These are phyloP conservation scores for Fusarium vanettenii DNA, from an alignment of 2,329 filamentous ascomycete genomes.

Conservation along the genomic window DNA sequence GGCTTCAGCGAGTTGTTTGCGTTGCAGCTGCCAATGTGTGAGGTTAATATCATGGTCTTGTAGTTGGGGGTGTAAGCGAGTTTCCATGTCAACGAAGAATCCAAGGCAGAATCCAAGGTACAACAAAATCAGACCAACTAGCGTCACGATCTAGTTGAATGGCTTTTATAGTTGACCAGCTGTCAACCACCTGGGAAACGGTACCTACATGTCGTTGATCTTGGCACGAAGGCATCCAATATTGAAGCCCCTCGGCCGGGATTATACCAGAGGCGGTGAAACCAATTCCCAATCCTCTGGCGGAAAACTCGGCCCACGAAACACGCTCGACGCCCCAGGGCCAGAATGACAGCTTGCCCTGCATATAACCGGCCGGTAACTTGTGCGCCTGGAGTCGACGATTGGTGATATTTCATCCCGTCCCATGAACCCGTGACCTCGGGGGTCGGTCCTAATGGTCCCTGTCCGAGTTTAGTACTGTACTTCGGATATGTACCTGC, in stretches of 20 bases:
- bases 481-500: not conserved
- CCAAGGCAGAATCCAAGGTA: not conserved
- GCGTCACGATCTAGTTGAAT: not conserved
- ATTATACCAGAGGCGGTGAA: conserved; percentile 17
- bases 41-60: not conserved
- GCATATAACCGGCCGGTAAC: conserved; percentile 22
- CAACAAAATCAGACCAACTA: not conserved
- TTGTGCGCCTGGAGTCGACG: conserved; percentile 24
- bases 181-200: not conserved
- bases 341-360: conserved; percentile 34
- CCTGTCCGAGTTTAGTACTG: conserved; percentile 10
- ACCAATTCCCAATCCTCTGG: not conserved
- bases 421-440: conserved; percentile 23
- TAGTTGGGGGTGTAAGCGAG: not conserved
- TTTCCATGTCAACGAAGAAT: not conserved
- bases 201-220: not conserved
- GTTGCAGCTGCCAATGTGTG: not conserved
- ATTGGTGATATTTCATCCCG: conserved; percentile 29
- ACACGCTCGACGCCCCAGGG: conserved; percentile 5
- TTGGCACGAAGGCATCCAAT: not conserved
- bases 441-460: conserved; percentile 14
- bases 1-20: not conserved
- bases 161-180: not conserved
- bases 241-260: not conserved
- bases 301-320: conserved; percentile 11